Percentiles rank a stretch among this genome's conserved stretches.
Conservation (phyloP, 1,284 basidiomycete genomes). For the Xanthoconium separans region DNA sequence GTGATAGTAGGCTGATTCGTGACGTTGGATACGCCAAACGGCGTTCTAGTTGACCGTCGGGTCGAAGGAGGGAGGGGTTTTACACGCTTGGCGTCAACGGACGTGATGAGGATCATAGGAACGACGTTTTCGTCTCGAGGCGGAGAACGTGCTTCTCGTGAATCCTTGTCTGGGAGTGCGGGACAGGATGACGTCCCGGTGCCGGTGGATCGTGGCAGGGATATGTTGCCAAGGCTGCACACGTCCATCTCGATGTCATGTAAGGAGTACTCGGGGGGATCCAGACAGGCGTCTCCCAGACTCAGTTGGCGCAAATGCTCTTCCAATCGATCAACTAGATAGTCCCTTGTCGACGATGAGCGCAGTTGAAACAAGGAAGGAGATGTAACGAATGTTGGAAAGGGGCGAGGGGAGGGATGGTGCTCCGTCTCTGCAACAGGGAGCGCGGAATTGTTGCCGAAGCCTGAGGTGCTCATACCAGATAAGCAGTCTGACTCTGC, state of each 20-base stretch:
- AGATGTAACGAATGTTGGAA: slow-evolving; percentile 16
- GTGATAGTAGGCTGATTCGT: slow-evolving; percentile 8
- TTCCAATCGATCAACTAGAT: slow-evolving; percentile 25
- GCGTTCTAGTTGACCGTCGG: slow-evolving; percentile 11
- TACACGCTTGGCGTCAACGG: slow-evolving; percentile 25
- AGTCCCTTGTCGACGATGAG: slow-evolving; percentile 19
- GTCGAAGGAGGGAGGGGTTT: slow-evolving; percentile 21
- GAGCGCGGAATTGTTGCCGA: background rate
- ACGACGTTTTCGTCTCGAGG: slow-evolving; percentile 7
- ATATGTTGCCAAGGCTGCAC: background rate
- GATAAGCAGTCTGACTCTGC: slow-evolving; percentile 11
- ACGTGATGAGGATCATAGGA: slow-evolving; percentile 29
- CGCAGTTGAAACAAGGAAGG: slow-evolving; percentile 26
- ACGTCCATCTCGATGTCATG: background rate
- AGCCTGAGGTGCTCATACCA: slow-evolving; percentile 13
- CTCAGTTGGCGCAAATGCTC: slow-evolving; percentile 19
- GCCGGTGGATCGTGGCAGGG: background rate
- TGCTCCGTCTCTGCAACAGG: background rate
- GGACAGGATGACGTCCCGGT: background rate
- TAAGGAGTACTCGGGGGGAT: background rate
- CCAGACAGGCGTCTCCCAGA: slow-evolving; percentile 12
- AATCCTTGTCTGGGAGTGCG: background rate
- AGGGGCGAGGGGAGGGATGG: background rate
- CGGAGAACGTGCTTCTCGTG: background rate
- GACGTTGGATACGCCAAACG: slow-evolving; percentile 13